A percentile compares a stretch with the other conserved stretches of the same genome.
Conservation (phyloP, 164 flowering plant genomes). For the Annona cherimola region DNA sequence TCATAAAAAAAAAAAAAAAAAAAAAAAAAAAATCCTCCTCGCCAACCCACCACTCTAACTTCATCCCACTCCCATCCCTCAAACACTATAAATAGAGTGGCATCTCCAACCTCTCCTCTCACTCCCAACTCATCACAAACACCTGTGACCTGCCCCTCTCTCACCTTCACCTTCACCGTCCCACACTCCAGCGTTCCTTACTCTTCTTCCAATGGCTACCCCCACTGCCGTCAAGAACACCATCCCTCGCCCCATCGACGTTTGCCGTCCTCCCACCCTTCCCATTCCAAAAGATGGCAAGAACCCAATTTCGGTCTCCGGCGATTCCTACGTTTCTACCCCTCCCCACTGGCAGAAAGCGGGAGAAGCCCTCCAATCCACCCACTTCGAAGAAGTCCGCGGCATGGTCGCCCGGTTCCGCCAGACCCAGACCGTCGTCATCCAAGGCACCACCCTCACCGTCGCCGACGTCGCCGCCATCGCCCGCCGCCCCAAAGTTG, state of each 20-base stretch:
- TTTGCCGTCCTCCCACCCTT: constrained; percentile 17
- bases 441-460: constrained; percentile 41
- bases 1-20: background rate
- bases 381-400: constrained; percentile 42
- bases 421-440: constrained; percentile 23
- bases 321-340: constrained; percentile 3
- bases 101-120: background rate
- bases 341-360: constrained; percentile 45
- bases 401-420: constrained; percentile 35
- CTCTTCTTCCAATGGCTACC: background rate
- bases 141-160: background rate
- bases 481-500: constrained; percentile 28
- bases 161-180: background rate
- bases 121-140: background rate
- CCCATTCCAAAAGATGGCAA: constrained; percentile 14
- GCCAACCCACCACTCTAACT: background rate
- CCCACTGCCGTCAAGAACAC: background rate
- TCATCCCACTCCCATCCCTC: constrained; percentile 2
- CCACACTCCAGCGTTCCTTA: background rate
- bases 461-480: constrained; percentile 47
- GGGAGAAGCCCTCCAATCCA: constrained; percentile 28
- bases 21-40: too few species aligned
- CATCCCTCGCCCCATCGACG: constrained; percentile 10
- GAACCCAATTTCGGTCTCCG: constrained; percentile 15
- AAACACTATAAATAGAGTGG: too few species aligned